phyloP scores from a whole-genome alignment of 768 basidiomycete genomes.

The Leccinum olivaceopallidum region DNA sequence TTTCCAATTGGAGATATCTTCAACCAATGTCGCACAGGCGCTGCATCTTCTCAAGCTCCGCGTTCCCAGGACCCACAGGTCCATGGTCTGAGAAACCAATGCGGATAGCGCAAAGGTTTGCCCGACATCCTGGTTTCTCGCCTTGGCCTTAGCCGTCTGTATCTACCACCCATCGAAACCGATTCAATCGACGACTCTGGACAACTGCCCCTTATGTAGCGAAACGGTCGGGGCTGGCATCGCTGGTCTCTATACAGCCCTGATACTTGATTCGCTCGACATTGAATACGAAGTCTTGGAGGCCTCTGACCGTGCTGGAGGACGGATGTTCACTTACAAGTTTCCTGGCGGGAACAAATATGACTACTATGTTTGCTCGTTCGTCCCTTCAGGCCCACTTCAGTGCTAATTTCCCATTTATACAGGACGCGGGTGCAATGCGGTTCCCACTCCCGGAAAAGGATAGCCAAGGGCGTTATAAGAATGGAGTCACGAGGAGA shows the following conservation, averaged over 20 bases:
- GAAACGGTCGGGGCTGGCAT: constrained; percentile 23
- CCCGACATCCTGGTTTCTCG: too few relatives aligned
- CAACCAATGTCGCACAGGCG: not conserved
- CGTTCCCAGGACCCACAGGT: too few relatives aligned
- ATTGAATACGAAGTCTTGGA: constrained; percentile 48
- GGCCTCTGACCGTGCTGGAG: constrained; percentile 41
- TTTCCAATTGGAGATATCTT: not conserved
- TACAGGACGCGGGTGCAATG: constrained; percentile 41
- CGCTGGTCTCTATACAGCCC: constrained; percentile 2
- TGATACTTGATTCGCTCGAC: constrained; percentile 20
- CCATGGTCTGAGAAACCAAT: too few relatives aligned
- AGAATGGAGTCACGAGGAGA: constrained; percentile 32
- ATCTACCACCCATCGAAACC: not conserved
- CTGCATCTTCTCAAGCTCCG: not conserved
- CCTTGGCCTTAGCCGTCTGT: too few relatives aligned
- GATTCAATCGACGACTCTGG: not conserved
- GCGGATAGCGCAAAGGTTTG: too few relatives aligned
- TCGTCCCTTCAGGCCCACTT: not conserved
- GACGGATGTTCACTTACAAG: constrained; percentile 44
- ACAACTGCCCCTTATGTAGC: not conserved
- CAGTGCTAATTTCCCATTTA: not conserved
- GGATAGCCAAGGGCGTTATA: constrained; percentile 11
- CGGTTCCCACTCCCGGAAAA: constrained; percentile 31
- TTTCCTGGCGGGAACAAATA: constrained; percentile 34
- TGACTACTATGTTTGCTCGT: constrained; percentile 36